Percentiles rank a stretch among this genome's conserved stretches.
These are phyloP conservation scores for Aspergillus nomiae DNA, from an alignment of 2,329 filamentous ascomycete genomes.

Conservation along the genomic window DNA sequence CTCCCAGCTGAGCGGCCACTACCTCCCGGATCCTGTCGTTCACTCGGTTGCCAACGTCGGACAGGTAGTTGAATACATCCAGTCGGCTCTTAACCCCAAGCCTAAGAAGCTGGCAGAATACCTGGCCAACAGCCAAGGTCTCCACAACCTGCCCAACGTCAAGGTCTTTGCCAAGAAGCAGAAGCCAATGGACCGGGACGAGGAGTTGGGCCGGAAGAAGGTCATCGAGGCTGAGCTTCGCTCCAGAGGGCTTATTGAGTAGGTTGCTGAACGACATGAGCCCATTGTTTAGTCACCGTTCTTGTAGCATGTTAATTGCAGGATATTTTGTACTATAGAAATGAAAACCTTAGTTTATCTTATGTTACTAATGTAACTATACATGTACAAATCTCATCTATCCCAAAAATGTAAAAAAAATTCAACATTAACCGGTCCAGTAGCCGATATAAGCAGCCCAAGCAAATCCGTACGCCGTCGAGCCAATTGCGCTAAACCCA, in stretches of 20 bases:
- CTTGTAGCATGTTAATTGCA: slow-evolving; percentile 23
- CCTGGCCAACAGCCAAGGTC: slow-evolving; percentile 50
- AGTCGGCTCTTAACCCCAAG: slow-evolving; percentile 35
- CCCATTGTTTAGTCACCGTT: slow-evolving; percentile 15
- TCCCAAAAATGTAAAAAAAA: not conserved
- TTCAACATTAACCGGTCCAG: slow-evolving; percentile 6
- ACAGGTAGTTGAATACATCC: slow-evolving; percentile 57
- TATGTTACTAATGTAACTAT: slow-evolving; percentile 9
- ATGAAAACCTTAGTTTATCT: slow-evolving; percentile 12
- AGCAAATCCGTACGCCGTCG: slow-evolving; percentile 8
- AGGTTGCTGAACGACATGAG: slow-evolving; percentile 5
- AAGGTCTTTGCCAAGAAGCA: slow-evolving; percentile 65
- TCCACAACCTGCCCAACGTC: slow-evolving; percentile 68
- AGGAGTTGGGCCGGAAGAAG: slow-evolving; percentile 74
- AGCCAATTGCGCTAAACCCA: not conserved
- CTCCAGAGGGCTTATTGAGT: slow-evolving; percentile 62
- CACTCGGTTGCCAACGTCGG: slow-evolving; percentile 56
- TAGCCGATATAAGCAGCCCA: slow-evolving; percentile 12
- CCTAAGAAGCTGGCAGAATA: slow-evolving; percentile 63
- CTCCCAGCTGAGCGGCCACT: slow-evolving; percentile 76
- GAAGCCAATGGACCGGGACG: slow-evolving; percentile 72
- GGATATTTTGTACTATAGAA: slow-evolving; percentile 27
- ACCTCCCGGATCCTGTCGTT: slow-evolving; percentile 71
- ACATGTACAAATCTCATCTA: slow-evolving; percentile 3
- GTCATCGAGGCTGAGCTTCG: slow-evolving; percentile 71